Conservation (phyloP, 2,329 filamentous ascomycete species). For the Ophiostoma perfectum region DNA sequence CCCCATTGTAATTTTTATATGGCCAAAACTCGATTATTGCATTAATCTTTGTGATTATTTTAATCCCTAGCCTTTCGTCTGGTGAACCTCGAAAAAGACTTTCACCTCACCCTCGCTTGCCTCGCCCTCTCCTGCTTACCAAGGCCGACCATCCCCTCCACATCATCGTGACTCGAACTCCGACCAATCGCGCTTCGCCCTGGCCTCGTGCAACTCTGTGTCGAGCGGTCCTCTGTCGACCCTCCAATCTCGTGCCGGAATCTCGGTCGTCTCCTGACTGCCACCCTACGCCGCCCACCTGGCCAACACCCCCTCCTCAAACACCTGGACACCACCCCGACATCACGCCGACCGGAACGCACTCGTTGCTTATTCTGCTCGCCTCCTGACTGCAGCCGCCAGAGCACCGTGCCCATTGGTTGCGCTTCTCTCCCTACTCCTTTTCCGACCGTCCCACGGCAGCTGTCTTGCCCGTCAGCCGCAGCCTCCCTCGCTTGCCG, state of each 20-base stretch:
- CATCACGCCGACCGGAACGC: background rate
- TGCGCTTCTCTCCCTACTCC: background rate
- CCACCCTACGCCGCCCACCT: background rate
- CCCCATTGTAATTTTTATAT: constrained; percentile 8
- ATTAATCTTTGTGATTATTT: background rate
- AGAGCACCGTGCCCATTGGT: background rate
- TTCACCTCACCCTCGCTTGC: constrained; percentile 8
- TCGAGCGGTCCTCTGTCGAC: background rate
- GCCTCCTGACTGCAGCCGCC: background rate
- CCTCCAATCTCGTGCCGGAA: background rate
- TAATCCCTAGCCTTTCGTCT: constrained; percentile 2
- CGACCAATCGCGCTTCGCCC: constrained; percentile 9
- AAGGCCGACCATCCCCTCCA: background rate
- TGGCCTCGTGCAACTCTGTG: background rate
- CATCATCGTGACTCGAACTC: background rate
- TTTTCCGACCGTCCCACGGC: background rate
- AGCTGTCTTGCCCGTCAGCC: background rate
- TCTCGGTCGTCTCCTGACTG: background rate
- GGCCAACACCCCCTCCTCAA: background rate
- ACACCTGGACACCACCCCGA: background rate
- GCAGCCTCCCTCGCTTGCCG: constrained; percentile 1
- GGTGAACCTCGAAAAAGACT: constrained; percentile 10
- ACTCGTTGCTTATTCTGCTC: background rate
- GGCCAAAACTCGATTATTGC: background rate
- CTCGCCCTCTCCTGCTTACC: background rate